These are phyloP conservation scores for Cutaneotrichosporon cutaneum DNA, from an alignment of 1,284 basidiomycete species.

Conservation along the genomic window DNA sequence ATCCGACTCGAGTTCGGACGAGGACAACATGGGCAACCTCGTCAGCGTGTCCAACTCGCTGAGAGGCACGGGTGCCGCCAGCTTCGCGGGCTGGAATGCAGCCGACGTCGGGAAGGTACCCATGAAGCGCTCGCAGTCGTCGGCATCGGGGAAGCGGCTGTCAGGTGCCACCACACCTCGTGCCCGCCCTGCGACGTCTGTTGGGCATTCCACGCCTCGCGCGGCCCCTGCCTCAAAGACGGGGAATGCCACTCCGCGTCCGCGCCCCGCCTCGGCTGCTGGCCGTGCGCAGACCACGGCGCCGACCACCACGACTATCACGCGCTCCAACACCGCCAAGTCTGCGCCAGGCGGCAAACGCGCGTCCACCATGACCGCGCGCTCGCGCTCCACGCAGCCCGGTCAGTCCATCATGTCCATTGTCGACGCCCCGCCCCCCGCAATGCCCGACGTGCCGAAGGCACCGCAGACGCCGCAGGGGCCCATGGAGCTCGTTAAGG, in stretches of 20 bases:
- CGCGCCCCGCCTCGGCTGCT: conserved; percentile 8
- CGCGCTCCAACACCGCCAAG: conserved; percentile 17
- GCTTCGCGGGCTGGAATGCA: conserved; percentile 34
- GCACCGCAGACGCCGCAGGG: conserved; percentile 42
- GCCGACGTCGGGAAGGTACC: conserved; percentile 38
- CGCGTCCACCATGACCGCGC: conserved; percentile 25
- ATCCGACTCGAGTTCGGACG: conserved; percentile 42
- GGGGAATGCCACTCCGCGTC: neutral
- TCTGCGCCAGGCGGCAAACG: conserved; percentile 1
- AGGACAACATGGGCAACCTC: conserved; percentile 41
- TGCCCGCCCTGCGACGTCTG: conserved; percentile 9
- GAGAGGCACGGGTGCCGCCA: conserved; percentile 10
- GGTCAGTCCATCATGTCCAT: conserved; percentile 39
- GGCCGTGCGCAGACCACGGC: conserved; percentile 9
- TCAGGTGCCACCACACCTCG: neutral
- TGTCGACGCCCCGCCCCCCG: conserved; percentile 35
- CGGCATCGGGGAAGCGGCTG: conserved; percentile 37
- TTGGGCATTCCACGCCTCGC: conserved; percentile 21
- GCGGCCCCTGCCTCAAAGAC: conserved; percentile 30
- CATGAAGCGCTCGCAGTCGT: conserved; percentile 26
- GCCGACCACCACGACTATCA: neutral
- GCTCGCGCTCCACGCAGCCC: neutral
- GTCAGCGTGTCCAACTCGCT: conserved; percentile 47
- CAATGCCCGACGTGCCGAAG: conserved; percentile 51
- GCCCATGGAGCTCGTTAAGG: conserved; percentile 42